phyloP scores from a whole-genome alignment of 2,329 filamentous ascomycete species.

The Cercospora zeina region DNA sequence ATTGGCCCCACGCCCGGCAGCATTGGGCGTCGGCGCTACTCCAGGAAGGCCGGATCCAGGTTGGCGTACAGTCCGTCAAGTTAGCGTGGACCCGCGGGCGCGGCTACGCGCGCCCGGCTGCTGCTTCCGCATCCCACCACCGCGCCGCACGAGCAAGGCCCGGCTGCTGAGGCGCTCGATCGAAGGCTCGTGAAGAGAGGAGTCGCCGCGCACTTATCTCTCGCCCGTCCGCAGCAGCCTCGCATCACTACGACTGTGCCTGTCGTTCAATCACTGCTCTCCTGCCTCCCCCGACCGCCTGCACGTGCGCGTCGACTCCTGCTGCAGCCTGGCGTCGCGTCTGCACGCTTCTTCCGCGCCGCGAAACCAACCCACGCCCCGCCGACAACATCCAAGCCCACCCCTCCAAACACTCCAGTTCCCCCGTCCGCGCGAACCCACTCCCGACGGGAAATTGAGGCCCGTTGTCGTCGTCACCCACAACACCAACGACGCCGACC shows the following conservation, averaged over 20 bases:
- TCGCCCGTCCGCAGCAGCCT: background rate
- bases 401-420: constrained; percentile 2
- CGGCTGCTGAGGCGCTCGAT: no score
- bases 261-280: background rate
- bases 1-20: no score
- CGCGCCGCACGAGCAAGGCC: background rate
- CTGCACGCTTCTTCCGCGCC: constrained; percentile 1
- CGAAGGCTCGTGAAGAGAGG: background rate
- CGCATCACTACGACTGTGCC: no score
- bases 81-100: background rate
- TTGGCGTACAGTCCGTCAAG: no score
- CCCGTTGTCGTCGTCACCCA: background rate
- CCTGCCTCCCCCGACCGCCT: background rate
- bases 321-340: background rate
- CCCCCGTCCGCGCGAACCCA: constrained; percentile 1
- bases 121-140: background rate
- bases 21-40: background rate
- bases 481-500: background rate
- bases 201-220: background rate
- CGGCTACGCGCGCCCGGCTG: background rate
- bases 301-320: background rate
- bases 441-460: background rate
- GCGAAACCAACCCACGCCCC: background rate
- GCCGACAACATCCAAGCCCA: background rate
- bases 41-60: no score